phyloP scores from a whole-genome alignment of 352 stramenopile genomes.

The Pythium myriotylum region DNA sequence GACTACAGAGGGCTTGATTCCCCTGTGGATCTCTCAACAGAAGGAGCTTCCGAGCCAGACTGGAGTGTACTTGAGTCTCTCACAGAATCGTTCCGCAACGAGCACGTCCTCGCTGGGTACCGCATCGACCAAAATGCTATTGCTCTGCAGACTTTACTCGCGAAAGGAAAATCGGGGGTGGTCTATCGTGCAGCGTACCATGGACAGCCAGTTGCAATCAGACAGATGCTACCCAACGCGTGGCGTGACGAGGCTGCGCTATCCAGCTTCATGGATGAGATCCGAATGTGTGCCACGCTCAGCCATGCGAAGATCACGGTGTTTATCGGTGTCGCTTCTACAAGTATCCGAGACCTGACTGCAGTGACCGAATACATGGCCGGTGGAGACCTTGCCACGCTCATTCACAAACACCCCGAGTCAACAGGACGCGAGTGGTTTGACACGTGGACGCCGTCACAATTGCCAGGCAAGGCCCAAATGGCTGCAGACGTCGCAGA shows the following conservation, averaged over 20 bases:
- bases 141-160: background rate
- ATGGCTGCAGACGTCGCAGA: constrained; percentile 14
- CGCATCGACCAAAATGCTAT: constrained; percentile 1
- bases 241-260: constrained; percentile 16
- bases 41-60: background rate
- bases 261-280: constrained; percentile 36
- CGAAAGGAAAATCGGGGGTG: background rate
- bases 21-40: background rate
- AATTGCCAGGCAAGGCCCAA: background rate
- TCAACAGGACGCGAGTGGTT: background rate
- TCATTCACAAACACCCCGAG: constrained; percentile 10
- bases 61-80: background rate
- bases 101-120: constrained; percentile 5
- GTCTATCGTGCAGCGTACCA: background rate
- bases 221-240: constrained; percentile 16
- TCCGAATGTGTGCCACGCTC: constrained; percentile 31
- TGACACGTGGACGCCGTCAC: background rate
- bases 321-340: constrained; percentile 32
- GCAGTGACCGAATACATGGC: constrained; percentile 32
- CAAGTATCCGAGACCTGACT: constrained; percentile 26
- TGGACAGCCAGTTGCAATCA: constrained; percentile 2
- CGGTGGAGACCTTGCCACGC: constrained; percentile 21
- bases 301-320: constrained; percentile 31
- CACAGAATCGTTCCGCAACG: constrained; percentile 4
- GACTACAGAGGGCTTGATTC: background rate